Evolutionary conservation across 768 basidiomycete genomes (phyloP).

Genomic region (Zangia roseola): DNA sequence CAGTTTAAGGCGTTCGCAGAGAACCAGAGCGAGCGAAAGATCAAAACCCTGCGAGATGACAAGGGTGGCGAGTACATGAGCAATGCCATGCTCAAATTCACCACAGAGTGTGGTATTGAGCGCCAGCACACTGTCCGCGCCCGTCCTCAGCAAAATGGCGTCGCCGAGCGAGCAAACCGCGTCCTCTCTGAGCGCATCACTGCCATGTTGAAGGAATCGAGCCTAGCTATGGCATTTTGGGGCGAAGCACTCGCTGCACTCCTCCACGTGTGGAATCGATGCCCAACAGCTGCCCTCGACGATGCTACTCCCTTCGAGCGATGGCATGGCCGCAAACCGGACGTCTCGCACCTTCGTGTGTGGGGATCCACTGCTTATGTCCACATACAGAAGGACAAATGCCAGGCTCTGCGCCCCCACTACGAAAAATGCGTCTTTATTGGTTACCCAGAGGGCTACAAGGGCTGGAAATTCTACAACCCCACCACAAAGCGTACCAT

Average conservation of each 20-base stretch:
- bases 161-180: too few relatives aligned
- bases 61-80: constrained; percentile 32
- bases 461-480: background rate
- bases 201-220: too few relatives aligned
- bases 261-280: too few relatives aligned
- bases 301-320: background rate
- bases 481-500: too few relatives aligned
- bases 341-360: background rate
- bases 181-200: too few relatives aligned
- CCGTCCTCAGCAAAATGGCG: too few relatives aligned
- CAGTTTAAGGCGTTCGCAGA: constrained; percentile 32
- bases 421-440: background rate
- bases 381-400: background rate
- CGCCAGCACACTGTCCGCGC: background rate
- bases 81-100: constrained; percentile 22
- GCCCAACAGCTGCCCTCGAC: background rate
- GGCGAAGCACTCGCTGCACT: too few relatives aligned
- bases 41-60: constrained; percentile 26
- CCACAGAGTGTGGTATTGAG: constrained; percentile 1
- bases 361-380: background rate
- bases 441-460: background rate
- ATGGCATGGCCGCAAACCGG: background rate
- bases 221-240: too few relatives aligned
- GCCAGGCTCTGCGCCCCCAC: background rate
- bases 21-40: constrained; percentile 15